Evolutionary conservation across 768 basidiomycete genomes (phyloP).

Genomic region (Boletus subparvulus): DNA sequence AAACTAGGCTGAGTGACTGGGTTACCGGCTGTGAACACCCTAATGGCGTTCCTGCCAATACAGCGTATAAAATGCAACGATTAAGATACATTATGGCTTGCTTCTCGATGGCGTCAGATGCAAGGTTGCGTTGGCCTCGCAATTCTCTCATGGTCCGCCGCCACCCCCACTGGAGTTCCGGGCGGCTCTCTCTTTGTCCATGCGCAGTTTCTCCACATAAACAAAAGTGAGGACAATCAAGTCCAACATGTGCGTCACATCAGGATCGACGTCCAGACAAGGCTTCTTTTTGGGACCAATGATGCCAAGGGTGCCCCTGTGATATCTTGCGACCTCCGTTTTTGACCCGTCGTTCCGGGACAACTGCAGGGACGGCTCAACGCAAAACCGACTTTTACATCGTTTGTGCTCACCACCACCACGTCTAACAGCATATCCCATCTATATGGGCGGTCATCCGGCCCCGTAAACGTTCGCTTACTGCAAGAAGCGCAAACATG

Average conservation of each 20-base stretch:
- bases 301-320: slow-evolving; percentile 17
- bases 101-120: background rate
- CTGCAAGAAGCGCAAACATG: background rate
- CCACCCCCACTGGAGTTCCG: background rate
- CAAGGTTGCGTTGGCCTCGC: background rate
- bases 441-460: slow-evolving; percentile 31
- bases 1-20: background rate
- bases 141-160: background rate
- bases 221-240: slow-evolving; percentile 26
- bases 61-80: background rate
- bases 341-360: slow-evolving; percentile 14
- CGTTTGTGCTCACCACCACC: slow-evolving; percentile 10
- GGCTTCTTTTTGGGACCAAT: slow-evolving; percentile 11
- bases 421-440: slow-evolving; percentile 26
- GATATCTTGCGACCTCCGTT: slow-evolving; percentile 17
- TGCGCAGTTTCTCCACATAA: slow-evolving; percentile 26
- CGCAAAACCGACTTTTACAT: too few species aligned
- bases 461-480: slow-evolving; percentile 29
- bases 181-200: slow-evolving; percentile 8
- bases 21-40: background rate
- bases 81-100: background rate
- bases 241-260: slow-evolving; percentile 24
- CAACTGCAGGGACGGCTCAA: slow-evolving; percentile 5
- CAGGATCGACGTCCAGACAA: slow-evolving; percentile 17
- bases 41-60: background rate